phyloP scores from a whole-genome alignment of 2,329 filamentous ascomycete species.

The Rugonectria rugulosa region DNA sequence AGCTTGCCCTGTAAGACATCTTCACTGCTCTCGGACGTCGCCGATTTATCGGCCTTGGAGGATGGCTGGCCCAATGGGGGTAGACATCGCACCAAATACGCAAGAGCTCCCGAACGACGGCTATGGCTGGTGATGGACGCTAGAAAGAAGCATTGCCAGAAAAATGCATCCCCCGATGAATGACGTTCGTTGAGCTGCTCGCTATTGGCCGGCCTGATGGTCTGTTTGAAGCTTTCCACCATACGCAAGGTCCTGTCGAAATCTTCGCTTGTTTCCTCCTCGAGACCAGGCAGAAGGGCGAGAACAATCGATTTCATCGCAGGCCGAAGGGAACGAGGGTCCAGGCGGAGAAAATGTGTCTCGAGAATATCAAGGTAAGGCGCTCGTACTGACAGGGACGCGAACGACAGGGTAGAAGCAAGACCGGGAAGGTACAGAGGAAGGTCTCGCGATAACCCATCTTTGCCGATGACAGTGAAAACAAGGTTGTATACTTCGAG shows the following conservation, averaged over 20 bases:
- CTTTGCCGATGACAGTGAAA: slow-evolving; percentile 83
- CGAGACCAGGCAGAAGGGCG: slow-evolving; percentile 86
- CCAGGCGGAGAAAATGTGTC: slow-evolving; percentile 76
- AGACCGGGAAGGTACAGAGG: slow-evolving; percentile 90
- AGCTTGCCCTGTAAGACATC: slow-evolving; percentile 56
- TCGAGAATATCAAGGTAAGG: slow-evolving; percentile 87
- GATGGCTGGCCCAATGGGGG: slow-evolving; percentile 54
- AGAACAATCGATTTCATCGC: slow-evolving; percentile 91
- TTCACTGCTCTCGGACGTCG: slow-evolving; percentile 21
- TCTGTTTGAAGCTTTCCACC: slow-evolving; percentile 77
- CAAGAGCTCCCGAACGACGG: slow-evolving; percentile 83
- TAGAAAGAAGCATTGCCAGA: slow-evolving; percentile 98
- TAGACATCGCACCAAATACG: slow-evolving; percentile 81
- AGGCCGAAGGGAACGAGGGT: slow-evolving; percentile 76
- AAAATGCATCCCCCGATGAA: slow-evolving; percentile 80
- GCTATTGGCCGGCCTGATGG: slow-evolving; percentile 64
- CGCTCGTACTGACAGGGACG: slow-evolving; percentile 88
- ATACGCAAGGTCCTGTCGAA: slow-evolving; percentile 87
- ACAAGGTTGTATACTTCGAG: slow-evolving; percentile 93
- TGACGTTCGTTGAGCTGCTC: slow-evolving; percentile 60
- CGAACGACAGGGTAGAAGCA: slow-evolving; percentile 89
- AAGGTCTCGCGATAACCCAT: slow-evolving; percentile 82
- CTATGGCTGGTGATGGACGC: slow-evolving; percentile 90
- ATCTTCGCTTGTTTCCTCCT: slow-evolving; percentile 97
- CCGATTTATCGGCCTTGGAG: slow-evolving; percentile 16